These are phyloP conservation scores for Candida incommunis DNA, from an alignment of 805 yeast genomes.

Conservation along the genomic window DNA sequence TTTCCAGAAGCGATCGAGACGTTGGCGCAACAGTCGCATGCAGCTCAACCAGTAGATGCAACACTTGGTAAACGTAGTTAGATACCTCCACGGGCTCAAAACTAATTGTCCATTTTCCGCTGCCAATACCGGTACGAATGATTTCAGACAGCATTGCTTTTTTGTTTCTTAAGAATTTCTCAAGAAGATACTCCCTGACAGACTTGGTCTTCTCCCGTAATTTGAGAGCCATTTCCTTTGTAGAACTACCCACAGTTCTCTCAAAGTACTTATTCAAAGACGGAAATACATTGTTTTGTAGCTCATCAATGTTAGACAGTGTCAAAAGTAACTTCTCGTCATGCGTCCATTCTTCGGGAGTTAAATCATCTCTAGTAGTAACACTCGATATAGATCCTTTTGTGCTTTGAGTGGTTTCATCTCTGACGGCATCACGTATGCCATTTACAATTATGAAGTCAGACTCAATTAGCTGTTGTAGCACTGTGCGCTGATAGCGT, in stretches of 20 bases:
- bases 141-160: constrained; percentile 28
- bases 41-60: constrained; percentile 35
- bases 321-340: constrained; percentile 39
- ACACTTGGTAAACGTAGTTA: constrained; percentile 32
- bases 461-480: constrained; percentile 23
- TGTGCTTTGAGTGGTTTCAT: no score
- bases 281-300: constrained; percentile 35
- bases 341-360: constrained; percentile 29
- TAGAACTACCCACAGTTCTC: constrained; percentile 31
- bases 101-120: constrained; percentile 30
- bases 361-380: constrained; percentile 23
- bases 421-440: constrained; percentile 11
- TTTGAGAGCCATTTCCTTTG: constrained; percentile 30
- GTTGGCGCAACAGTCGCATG: constrained; percentile 38
- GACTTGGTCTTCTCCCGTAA: constrained; percentile 31
- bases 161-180: constrained; percentile 36
- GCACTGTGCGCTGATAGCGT: constrained; percentile 17
- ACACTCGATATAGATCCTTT: constrained; percentile 21
- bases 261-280: constrained; percentile 36
- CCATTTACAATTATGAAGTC: constrained; percentile 21
- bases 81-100: constrained; percentile 19
- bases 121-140: constrained; percentile 25
- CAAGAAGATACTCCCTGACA: constrained; percentile 40
- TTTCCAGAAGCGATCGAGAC: constrained; percentile 31
- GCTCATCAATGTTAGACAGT: constrained; percentile 37